Evolutionary conservation across 1,139 yeast species (phyloP), one percentile per base, ranked within the genome.

Genomic region (Debaryomyces udenii): DNA sequence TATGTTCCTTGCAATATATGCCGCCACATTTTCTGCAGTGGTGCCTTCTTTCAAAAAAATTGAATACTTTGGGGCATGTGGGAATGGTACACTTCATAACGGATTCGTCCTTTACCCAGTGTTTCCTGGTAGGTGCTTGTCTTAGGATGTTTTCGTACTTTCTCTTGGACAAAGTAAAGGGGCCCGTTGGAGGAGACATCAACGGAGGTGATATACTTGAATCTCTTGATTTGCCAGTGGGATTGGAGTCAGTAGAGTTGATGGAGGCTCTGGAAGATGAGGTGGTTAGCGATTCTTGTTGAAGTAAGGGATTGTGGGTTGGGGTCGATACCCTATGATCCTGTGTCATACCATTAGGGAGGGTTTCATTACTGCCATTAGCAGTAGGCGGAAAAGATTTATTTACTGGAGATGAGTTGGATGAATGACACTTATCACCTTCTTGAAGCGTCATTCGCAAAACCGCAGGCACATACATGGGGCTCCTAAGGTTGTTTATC

Each of bases 1-100:
- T 69, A 49, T 81, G 82, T 43, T 81, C 85, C 39, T 83, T 83
- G 64, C 98, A 91, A 57, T 85, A 91, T 10, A 91, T 78, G 23
- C 89, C 95, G 14, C 98, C 98, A 67, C 98, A 91, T 56, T 87
- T 84, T 39, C 98, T 78, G 59, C 98, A 91, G 64, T 91, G 98
- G 59, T 91, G 98, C 44, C 94, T 80, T 48, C 98, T 77, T 53
- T 90, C 96, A 61, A 88, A 79, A 55, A 86, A 81, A 37, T 86
- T 80, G 61, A 86, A 79, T 42, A 76, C 59, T 61, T 76, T 76
- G 43, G 73, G 68, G 64, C 97, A 90, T n/a, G 49, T 10, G 2
- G 59, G 52, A 18, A 76, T 74, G n/a, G 78, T 75, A 59, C 97
- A 90, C 37, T 77, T 71, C 35, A 69, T 64, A 22, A 87, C 80